Conservation (phyloP, 495 filamentous ascomycete genomes). For the Mycothermus thermophilus region DNA sequence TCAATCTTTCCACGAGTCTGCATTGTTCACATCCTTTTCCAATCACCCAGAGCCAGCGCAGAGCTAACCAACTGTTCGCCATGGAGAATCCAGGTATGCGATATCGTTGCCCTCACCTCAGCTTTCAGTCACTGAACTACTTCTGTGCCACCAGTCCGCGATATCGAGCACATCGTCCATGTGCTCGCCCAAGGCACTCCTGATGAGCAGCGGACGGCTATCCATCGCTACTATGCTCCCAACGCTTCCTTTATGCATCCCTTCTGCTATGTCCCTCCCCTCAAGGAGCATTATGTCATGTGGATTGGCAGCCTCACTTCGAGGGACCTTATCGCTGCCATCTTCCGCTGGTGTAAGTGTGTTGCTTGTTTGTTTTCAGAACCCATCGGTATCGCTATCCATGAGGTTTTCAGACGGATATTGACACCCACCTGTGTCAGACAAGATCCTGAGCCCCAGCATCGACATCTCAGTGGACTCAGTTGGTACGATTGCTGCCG, state of each 20-base stretch:
- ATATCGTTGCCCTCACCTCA: neutral
- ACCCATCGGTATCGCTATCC: too few species aligned
- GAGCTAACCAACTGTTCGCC: neutral
- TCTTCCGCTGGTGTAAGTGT: conserved; percentile 79
- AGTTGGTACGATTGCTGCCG: conserved; percentile 33
- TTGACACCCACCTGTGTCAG: neutral
- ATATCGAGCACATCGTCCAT: conserved; percentile 49
- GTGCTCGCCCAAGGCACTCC: conserved; percentile 52
- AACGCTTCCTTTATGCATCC: conserved; percentile 65
- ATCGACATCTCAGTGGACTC: conserved; percentile 57
- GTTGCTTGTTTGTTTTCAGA: too few species aligned
- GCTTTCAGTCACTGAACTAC: conserved; percentile 16
- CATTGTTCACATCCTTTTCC: too few species aligned
- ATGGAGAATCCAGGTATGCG: conserved; percentile 20
- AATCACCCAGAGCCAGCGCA: too few species aligned
- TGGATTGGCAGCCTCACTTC: conserved; percentile 38
- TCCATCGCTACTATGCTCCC: conserved; percentile 57
- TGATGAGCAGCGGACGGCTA: conserved; percentile 42
- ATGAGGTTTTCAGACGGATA: too few species aligned
- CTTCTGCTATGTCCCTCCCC: conserved; percentile 58
- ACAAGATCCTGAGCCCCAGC: conserved; percentile 67
- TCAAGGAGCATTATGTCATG: conserved; percentile 26
- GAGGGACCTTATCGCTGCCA: conserved; percentile 46
- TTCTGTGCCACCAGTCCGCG: conserved; percentile 15
- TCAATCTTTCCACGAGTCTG: too few species aligned